Evolutionary conservation across 345 rosid species (phyloP).

Genomic region (Populus davidiana): DNA sequence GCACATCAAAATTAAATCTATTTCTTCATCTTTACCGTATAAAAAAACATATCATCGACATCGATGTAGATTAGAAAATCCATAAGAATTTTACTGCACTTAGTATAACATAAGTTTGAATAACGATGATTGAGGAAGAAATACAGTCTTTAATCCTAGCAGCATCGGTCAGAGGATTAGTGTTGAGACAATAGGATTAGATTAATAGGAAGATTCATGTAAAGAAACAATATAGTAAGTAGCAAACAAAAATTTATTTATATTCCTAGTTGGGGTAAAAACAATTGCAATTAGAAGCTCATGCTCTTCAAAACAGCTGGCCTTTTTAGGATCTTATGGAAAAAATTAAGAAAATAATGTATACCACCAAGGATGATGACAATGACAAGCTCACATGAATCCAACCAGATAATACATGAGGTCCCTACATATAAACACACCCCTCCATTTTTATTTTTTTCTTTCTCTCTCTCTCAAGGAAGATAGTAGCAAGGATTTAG

Average conservation of each 20-base stretch:
- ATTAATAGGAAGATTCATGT: not conserved
- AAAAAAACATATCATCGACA: too few relatives aligned
- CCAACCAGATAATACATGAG: slow-evolving; percentile 50
- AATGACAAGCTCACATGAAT: slow-evolving; percentile 58
- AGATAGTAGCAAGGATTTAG: not conserved
- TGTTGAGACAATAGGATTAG: not conserved
- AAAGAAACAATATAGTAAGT: not conserved
- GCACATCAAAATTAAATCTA: too few relatives aligned
- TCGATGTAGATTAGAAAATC: too few relatives aligned
- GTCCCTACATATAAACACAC: slow-evolving; percentile 38
- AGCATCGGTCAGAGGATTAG: not conserved
- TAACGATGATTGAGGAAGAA: too few relatives aligned
- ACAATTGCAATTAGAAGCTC: slow-evolving; percentile 5
- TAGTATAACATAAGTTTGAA: too few relatives aligned
- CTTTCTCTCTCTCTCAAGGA: not conserved
- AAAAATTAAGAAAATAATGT: slow-evolving; percentile 1
- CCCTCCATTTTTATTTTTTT: slow-evolving; percentile 8
- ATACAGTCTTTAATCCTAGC: too few relatives aligned
- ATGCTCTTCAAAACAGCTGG: slow-evolving; percentile 37
- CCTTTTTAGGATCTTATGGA: slow-evolving; percentile 9
- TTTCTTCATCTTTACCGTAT: too few relatives aligned
- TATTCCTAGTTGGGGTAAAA: not conserved
- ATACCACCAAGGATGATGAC: slow-evolving; percentile 32
- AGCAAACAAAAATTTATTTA: not conserved
- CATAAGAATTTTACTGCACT: too few relatives aligned